Evolutionary conservation across 202 grass and related monocot genomes (phyloP), one percentile per base, ranked within the genome.

Genomic region (Digitaria exilis): DNA sequence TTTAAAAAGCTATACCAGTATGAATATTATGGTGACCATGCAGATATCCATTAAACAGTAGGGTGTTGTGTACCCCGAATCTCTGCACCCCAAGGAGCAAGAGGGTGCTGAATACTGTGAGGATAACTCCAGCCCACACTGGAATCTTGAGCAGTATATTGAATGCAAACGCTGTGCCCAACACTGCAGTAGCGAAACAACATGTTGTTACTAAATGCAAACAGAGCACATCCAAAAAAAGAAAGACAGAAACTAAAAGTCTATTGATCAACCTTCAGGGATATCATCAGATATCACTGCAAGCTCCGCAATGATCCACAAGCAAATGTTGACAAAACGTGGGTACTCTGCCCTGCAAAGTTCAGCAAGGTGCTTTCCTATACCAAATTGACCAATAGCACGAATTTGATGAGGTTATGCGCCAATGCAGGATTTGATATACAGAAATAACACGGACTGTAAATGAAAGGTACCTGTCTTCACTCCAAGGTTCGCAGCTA

Each of bases 81-180:
- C 88, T 88, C 54, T 96, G 90, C 68, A 96, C 84, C n/a, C 93
- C 90, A 61, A 96, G 93, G 66, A 96, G 83, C 52, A 96, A 64
- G 26, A 96, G 85, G 15, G 93, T 96, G 73, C 86, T 96, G 45
- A 92, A 75, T 9, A 91, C 90, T 14, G 93, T 91, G 60, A 96
- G 75, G 15, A 96, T 89, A 42, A 96, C 93, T 22, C 93, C 93
- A 37, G 54, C 72, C 93, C 93, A 96, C 22, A 92, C n/a, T 11
- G 93, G 93, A 61, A 96, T 85, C 31, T 87, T 84, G n/a, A 96
- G 89, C 80, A 96, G 77, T 84, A 96, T 96, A 43, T 92, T 92
- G 31, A 92, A 87, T 13, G 90, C 93, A 85, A 92, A 96, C 28
- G 93, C 93, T 34, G 93, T 96, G 66, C 93, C 93, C 69, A 96